Percentiles rank a stretch among this genome's conserved stretches.
Conservation (phyloP, 306 rosid genomes). For the Gynostemma pentaphyllum region DNA sequence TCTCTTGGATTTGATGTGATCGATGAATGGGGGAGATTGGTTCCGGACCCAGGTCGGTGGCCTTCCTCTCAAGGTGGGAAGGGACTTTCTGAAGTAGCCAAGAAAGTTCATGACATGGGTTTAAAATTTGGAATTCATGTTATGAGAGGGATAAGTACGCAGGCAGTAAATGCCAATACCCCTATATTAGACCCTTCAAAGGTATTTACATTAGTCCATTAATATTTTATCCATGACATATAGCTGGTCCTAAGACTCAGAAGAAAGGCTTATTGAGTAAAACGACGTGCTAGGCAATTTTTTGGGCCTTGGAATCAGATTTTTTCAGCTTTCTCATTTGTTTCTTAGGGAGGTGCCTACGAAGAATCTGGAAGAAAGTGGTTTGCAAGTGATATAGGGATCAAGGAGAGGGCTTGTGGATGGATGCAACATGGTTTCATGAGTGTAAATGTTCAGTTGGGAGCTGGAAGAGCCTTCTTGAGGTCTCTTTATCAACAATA, state of each 20-base stretch:
- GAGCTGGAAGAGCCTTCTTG: constrained; percentile 85
- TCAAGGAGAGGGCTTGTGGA: constrained; percentile 53
- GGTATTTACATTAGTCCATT: constrained; percentile 22
- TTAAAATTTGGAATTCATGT: constrained; percentile 93
- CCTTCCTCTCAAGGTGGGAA: constrained; percentile 75
- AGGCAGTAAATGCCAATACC: constrained; percentile 84
- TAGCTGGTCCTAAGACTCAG: not conserved
- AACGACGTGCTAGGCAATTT: not conserved
- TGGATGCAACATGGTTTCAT: constrained; percentile 93
- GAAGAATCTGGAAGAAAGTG: constrained; percentile 60
- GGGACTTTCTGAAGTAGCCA: constrained; percentile 62
- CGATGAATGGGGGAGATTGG: constrained; percentile 89
- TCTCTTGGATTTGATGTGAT: constrained; percentile 88
- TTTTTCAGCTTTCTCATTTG: not conserved
- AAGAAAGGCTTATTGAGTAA: not conserved
- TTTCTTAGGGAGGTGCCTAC: constrained; percentile 50
- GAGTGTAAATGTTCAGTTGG: constrained; percentile 69
- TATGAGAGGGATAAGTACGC: constrained; percentile 98
- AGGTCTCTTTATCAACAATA: constrained; percentile 74
- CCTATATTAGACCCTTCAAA: constrained; percentile 60
- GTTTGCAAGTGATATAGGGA: constrained; percentile 76
- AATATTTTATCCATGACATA: not conserved
- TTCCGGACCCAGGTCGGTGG: constrained; percentile 84
- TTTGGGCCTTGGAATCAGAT: not conserved
- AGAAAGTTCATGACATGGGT: constrained; percentile 68